Base-by-base conservation (phyloP, 306 rosid genomes). In the Abrus precatorius region DNA sequence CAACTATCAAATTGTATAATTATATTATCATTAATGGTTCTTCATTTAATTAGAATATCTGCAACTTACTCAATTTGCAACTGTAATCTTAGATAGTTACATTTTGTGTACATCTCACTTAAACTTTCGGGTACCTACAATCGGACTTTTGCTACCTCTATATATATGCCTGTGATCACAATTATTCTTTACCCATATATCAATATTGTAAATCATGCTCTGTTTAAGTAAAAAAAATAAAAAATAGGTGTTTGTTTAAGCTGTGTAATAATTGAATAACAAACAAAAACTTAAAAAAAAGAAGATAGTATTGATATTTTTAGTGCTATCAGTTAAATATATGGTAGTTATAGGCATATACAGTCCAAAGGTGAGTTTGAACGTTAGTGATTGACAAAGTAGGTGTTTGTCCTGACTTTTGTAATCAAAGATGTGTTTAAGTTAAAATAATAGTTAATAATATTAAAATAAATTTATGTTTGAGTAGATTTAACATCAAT, bases 1-100 rank as follows among this genome's bases (percentile, higher is more conserved):
- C 33, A 69, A 12, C 36, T 34, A 47, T n/a, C 79, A 72, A 72
- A 5, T 80, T 71, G 34, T 9, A 12, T 70, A 69, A 20, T 33
- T 55, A 32, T 30, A 33, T 6, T 69, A 67, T 40, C 41, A 20
- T n/a, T 50, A 55, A 1, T 65, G 40, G 11, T 28, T 29, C 14
- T 20, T 64, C 63, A 34, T 7, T 50, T 57, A 57, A 43, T 74
- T 56, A 34, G 7, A 71, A 50, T 8, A 71, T 34, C 9, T 7
- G 14, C 34, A 33, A n/a, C 2, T 27, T 34, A 71, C 76, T 52
- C 8, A 4, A 34, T 14, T 3, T 50, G 34, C 7, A 13, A 32
- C 52, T 0, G 4, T 62, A 33, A 49, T 6, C 44, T 8, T 71
- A 8, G 47, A 52, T 34, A 32, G 61, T 10, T 69, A 47, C 8